Conservation (phyloP, 2,329 filamentous ascomycete genomes). For the Aspergillus hiratsukae region DNA sequence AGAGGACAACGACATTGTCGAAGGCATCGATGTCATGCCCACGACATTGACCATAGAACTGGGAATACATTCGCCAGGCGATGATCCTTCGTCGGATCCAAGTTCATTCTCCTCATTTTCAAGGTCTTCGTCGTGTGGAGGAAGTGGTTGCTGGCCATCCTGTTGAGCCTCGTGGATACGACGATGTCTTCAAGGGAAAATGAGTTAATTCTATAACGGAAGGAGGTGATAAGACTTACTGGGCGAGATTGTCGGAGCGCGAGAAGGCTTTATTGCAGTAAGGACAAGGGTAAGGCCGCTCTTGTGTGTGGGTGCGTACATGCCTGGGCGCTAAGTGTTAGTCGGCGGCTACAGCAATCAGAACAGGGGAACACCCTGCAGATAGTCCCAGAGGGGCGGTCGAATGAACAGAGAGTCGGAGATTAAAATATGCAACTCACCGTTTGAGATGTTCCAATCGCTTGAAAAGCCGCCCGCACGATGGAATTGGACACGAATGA, state of each 20-base stretch:
- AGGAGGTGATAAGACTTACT: slow-evolving; percentile 57
- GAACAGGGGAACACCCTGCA: slow-evolving; percentile 34
- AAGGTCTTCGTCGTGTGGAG: slow-evolving; percentile 68
- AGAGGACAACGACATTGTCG: slow-evolving; percentile 26
- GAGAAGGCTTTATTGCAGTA: slow-evolving; percentile 99
- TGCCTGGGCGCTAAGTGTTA: slow-evolving; percentile 63
- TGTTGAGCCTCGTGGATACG: slow-evolving; percentile 75
- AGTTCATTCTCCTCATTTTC: slow-evolving; percentile 86
- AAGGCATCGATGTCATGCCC: slow-evolving; percentile 33
- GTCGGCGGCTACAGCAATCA: slow-evolving; percentile 49
- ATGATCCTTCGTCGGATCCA: slow-evolving; percentile 73
- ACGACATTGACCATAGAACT: slow-evolving; percentile 31
- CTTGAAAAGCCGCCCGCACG: slow-evolving; percentile 96
- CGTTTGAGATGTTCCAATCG: slow-evolving; percentile 97
- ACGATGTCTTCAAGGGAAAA: slow-evolving; percentile 51
- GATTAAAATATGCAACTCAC: slow-evolving; percentile 55
- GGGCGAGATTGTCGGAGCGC: slow-evolving; percentile 95
- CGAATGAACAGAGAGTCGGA: slow-evolving; percentile 16
- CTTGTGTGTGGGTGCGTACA: slow-evolving; percentile 98
- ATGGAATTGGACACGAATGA: slow-evolving; percentile 98
- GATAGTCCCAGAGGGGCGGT: slow-evolving; percentile 20
- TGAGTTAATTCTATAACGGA: slow-evolving; percentile 29
- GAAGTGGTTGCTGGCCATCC: slow-evolving; percentile 46
- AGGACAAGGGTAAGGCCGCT: slow-evolving; percentile 95
- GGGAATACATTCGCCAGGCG: slow-evolving; percentile 42